Evolutionary conservation across 139 green algal genomes (phyloP), one percentile per base, ranked within the genome.

Genomic region (Yamagishiella unicocca): DNA sequence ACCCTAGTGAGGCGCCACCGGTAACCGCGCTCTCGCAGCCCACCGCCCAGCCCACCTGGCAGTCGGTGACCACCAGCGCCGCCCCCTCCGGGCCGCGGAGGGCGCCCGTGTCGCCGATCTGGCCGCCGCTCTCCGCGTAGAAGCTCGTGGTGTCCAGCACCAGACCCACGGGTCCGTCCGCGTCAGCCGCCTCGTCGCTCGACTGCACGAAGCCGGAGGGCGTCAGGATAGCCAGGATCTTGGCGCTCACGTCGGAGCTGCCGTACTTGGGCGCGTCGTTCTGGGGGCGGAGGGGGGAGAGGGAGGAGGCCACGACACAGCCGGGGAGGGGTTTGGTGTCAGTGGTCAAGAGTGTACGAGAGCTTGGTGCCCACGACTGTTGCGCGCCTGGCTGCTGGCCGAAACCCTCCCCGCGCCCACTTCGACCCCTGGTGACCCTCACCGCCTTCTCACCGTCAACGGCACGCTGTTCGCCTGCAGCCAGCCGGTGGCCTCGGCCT

Each of bases 41-140:
- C 12, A 50, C 37, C 35, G 7, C 67, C 37, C 19, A 31, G 4
- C 55, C 40, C 38, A 84, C 77, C 81, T 87, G 81, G 81, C 81
- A 87, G 66, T 87, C 81, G 5, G 66, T 12, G 10, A 87, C 81
- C 12, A 42, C 45, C 31, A 87, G 43, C n/a, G 81, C 7, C 12
- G 79, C 79, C 4, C 81, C 81, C 38, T 68, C 81, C 38, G 31
- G 8, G 6, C 31, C 45, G 6, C 45, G 54, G 7, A 87, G 29
- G 25, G 33, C 64, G 2, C 81, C 81, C 66, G 37, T 53, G 81
- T 99, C 97, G 17, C 92, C 93, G 35, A 97, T 92, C 81, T 87
- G 96, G 14, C 97, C 97, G 31, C 97, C 97, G 25, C 84, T 70
- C 90, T 99, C 98, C 1, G 97, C 96, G 82, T 99, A 99, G 90